Evolutionary conservation across 192 early-diverging fungal genomes (phyloP).

Genomic region (Coemansia sp.): DNA sequence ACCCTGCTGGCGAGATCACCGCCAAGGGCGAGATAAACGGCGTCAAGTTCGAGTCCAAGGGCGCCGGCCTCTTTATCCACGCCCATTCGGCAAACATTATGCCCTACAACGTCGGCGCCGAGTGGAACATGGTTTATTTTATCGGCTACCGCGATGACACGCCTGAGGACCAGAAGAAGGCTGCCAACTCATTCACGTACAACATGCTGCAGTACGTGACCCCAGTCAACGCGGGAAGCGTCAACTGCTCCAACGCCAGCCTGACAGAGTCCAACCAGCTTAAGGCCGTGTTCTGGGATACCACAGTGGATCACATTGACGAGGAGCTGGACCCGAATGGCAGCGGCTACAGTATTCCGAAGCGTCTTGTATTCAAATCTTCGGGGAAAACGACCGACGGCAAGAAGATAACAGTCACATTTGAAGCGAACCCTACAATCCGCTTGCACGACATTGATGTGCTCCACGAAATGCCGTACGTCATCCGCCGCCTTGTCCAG

Average conservation of each 20-base stretch:
- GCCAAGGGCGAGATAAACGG: slow-evolving; percentile 76
- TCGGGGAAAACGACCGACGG: slow-evolving; percentile 75
- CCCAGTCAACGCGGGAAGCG: slow-evolving; percentile 66
- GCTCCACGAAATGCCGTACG: slow-evolving; percentile 85
- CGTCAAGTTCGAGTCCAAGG: slow-evolving; percentile 60
- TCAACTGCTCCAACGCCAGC: slow-evolving; percentile 70
- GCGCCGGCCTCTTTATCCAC: slow-evolving; percentile 76
- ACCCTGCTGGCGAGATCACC: slow-evolving; percentile 70
- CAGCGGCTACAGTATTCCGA: slow-evolving; percentile 83
- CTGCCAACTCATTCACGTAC: slow-evolving; percentile 25
- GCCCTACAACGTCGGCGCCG: slow-evolving; percentile 77
- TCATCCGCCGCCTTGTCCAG: slow-evolving; percentile 88
- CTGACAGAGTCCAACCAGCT: slow-evolving; percentile 68
- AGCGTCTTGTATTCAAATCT: slow-evolving; percentile 69
- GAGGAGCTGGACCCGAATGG: slow-evolving; percentile 64
- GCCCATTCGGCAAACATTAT: slow-evolving; percentile 80
- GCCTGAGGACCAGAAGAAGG: slow-evolving; percentile 55
- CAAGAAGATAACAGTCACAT: slow-evolving; percentile 62
- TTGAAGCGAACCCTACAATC: slow-evolving; percentile 62
- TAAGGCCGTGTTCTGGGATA: slow-evolving; percentile 75
- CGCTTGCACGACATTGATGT: slow-evolving; percentile 87
- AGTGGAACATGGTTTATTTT: slow-evolving; percentile 87
- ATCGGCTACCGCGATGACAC: slow-evolving; percentile 64
- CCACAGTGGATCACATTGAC: slow-evolving; percentile 65
- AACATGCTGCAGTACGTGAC: slow-evolving; percentile 78